Evolutionary conservation across 208 protist species (phyloP), one percentile per base, ranked within the genome.

Genomic region (Acanthamoeba sp.): DNA sequence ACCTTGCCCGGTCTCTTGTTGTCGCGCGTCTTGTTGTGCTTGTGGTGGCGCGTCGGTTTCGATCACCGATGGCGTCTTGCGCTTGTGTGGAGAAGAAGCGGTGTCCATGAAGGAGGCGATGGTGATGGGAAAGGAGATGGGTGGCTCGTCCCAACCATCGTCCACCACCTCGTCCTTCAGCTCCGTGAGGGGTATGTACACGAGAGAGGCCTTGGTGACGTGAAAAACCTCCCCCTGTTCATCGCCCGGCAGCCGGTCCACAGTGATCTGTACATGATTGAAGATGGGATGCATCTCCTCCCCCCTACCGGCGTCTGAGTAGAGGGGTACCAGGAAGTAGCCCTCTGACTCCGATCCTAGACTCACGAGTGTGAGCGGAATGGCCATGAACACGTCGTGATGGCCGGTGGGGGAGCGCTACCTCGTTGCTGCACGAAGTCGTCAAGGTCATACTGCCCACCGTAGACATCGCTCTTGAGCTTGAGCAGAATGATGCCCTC

Each of bases 61-160:
- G 52, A 22, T n/a, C 69, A 45, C 45, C n/a, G 40, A 24, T 24
- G 32, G n/a, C 42, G n/a, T 40, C 48, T 85, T 85, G 5, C 76
- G 76, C 45, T 85, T 85, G 76, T 59, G 38, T 6, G 24, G 76
- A 1, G 76, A 40, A 27, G 76, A 85, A 3, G 45, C 76, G 5
- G 76, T 85, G 76, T 85, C 76, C 76, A 85, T 85, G 76, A 85
- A 57, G 29, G 38, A 59, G 76, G 76, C 38, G 27, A 85, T 85
- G 38, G 48, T 59, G 38, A 85, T 85, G 76, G 76, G 76, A 32
- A 40, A 85, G 27, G 22, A 9, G 76, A 85, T 85, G 76, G 76
- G 76, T 20, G 76, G 76, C 1, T 32, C 20, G 16, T 22, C 18
- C 4, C 9, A 18, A 10, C 0, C 27, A 6, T 50, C 76, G 7